Percentiles rank a stretch among this genome's conserved stretches.
Evolutionary conservation across 441 rosid species (phyloP).

Genomic region (Aquilaria agallochum): DNA sequence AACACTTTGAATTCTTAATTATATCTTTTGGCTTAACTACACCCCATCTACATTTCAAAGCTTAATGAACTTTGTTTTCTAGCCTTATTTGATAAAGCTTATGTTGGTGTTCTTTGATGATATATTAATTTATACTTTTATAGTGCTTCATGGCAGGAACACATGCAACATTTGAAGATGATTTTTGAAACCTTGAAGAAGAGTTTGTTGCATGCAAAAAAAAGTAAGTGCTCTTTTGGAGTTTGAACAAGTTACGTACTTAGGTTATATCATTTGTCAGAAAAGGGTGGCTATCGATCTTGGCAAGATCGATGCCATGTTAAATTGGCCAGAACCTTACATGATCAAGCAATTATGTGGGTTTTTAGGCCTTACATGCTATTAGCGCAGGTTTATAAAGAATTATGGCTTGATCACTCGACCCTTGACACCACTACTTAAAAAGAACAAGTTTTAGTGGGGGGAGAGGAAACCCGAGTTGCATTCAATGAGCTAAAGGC

Average conservation of each 20-base stretch:
- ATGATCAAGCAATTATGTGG: neutral
- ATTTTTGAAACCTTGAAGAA: too few species aligned
- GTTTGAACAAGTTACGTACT: neutral
- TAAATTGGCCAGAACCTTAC: neutral
- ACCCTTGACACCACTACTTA: neutral
- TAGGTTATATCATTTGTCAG: neutral
- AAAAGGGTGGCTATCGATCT: neutral
- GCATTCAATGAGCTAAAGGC: neutral
- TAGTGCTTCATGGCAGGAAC: too few species aligned
- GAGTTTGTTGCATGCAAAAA: too few species aligned
- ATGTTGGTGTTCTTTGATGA: too few species aligned
- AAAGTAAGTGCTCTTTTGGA: too few species aligned
- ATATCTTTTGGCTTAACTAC: too few species aligned
- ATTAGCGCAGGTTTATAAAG: neutral
- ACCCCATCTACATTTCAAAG: too few species aligned
- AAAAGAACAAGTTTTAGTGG: neutral
- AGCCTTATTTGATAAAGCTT: too few species aligned
- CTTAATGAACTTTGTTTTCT: too few species aligned
- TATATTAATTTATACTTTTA: too few species aligned
- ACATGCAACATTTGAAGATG: too few species aligned
- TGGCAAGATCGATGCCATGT: neutral
- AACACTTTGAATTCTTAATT: too few species aligned
- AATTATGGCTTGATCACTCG: neutral
- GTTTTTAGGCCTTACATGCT: neutral
- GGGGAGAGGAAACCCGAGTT: neutral